Conservation (phyloP, 2,329 filamentous ascomycete species). For the Metarhizium guizhouense region DNA sequence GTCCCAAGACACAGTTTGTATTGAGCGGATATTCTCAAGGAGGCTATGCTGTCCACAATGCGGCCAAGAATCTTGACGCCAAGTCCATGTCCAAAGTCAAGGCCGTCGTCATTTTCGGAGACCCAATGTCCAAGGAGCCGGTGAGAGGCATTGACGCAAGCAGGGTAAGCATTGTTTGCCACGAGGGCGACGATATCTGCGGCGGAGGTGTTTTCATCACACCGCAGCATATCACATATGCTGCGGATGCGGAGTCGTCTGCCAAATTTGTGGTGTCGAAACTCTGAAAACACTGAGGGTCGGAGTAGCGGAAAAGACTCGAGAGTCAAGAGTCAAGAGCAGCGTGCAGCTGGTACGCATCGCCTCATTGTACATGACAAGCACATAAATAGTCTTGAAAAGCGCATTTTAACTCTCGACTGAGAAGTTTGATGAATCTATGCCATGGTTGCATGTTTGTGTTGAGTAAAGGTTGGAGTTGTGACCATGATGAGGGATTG, state of each 20-base stretch:
- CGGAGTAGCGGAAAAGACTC: no score
- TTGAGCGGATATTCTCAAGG: conserved; percentile 21
- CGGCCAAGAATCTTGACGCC: conserved; percentile 14
- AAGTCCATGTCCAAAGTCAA: conserved; percentile 15
- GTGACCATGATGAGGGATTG: no score
- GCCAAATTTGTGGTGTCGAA: conserved; percentile 14
- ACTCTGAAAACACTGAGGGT: background rate
- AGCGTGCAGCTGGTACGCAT: background rate
- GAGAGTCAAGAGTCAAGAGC: background rate
- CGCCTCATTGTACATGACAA: background rate
- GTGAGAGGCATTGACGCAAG: conserved; percentile 14
- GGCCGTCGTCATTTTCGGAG: conserved; percentile 23
- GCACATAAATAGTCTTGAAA: background rate
- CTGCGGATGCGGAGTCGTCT: conserved; percentile 12
- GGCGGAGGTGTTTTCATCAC: conserved; percentile 17
- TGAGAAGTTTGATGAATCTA: no score
- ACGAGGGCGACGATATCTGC: conserved; percentile 21
- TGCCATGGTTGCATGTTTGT: no score
- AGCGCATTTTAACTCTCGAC: no score
- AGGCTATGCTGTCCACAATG: conserved; percentile 18
- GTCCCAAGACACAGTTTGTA: conserved; percentile 16
- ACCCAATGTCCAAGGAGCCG: conserved; percentile 14
- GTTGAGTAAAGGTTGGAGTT: no score
- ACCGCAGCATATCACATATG: conserved; percentile 18
- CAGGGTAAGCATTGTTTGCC: conserved; percentile 16